A percentile compares a stretch with the other conserved stretches of the same genome.
These are phyloP conservation scores for Paraphoma chrysanthemicola DNA, from an alignment of 2,329 filamentous ascomycete genomes.

Conservation along the genomic window DNA sequence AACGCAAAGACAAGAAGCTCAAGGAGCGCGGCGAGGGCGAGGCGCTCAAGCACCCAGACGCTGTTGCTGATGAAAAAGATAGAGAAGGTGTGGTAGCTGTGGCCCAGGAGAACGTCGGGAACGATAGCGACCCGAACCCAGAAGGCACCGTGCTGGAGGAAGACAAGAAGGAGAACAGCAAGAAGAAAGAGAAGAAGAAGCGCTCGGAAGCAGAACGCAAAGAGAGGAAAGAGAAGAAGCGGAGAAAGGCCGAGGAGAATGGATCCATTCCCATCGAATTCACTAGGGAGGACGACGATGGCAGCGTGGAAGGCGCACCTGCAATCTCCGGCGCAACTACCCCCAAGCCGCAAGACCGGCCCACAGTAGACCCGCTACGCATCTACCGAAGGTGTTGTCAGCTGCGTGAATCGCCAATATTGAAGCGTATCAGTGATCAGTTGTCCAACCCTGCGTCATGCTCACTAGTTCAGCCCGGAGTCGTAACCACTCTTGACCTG, in stretches of 20 bases:
- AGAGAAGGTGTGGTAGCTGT: constrained; percentile 51
- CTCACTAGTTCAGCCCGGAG: constrained; percentile 69
- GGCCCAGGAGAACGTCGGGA: constrained; percentile 49
- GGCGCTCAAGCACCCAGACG: constrained; percentile 71
- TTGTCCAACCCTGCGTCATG: constrained; percentile 75
- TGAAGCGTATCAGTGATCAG: constrained; percentile 91
- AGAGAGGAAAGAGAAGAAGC: constrained; percentile 87
- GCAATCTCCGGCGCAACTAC: constrained; percentile 27
- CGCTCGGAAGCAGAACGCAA: constrained; percentile 91
- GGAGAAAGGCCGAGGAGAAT: constrained; percentile 84
- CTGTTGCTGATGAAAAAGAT: constrained; percentile 63
- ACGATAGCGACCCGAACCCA: constrained; percentile 51
- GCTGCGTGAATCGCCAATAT: constrained; percentile 86
- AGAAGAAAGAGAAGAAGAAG: constrained; percentile 96
- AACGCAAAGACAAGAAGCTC: constrained; percentile 61
- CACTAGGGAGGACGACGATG: constrained; percentile 66
- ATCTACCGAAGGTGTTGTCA: constrained; percentile 97
- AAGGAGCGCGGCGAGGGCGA: constrained; percentile 77
- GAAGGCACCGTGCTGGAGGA: constrained; percentile 44
- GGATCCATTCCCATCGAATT: constrained; percentile 86
- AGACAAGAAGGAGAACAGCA: constrained; percentile 54
- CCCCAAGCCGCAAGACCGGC: constrained; percentile 67
- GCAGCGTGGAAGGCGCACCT: constrained; percentile 24
- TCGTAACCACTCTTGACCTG: constrained; percentile 82
- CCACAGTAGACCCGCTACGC: constrained; percentile 87